A percentile compares a stretch with the other conserved stretches of the same genome.
Conservation (phyloP, 192 early-diverging fungal species). For the Coemansia sp. region DNA sequence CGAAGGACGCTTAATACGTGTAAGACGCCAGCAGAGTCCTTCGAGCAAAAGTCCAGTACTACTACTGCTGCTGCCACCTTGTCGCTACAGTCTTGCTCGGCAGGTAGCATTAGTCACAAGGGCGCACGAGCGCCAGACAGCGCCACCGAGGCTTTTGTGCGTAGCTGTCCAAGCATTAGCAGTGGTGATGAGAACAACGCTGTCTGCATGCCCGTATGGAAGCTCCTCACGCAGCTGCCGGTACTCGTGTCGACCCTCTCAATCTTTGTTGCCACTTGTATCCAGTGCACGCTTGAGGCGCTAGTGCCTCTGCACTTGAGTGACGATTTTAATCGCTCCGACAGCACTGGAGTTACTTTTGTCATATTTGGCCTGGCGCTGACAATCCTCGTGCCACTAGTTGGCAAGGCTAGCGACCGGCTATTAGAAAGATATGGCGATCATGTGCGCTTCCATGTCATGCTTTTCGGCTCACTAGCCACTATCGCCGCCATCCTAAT, state of each 20-base stretch:
- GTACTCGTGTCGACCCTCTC: constrained; percentile 22
- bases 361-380: constrained; percentile 28
- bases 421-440: constrained; percentile 20
- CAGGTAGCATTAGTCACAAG: neutral
- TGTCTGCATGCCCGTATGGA: constrained; percentile 16
- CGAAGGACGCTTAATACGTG: neutral
- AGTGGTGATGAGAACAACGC: neutral
- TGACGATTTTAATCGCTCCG: constrained; percentile 13
- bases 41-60: neutral
- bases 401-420: constrained; percentile 21
- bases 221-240: constrained; percentile 10
- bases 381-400: constrained; percentile 15
- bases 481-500: constrained; percentile 8
- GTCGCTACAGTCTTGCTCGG: neutral
- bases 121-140: neutral
- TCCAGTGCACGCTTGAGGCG: constrained; percentile 31
- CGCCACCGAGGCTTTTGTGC: neutral
- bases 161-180: neutral
- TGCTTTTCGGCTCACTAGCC: constrained; percentile 18
- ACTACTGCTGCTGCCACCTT: neutral
- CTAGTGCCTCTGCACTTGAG: constrained; percentile 28
- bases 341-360: constrained; percentile 21
- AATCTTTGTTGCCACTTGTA: constrained; percentile 18
- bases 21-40: neutral
- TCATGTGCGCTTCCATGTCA: constrained; percentile 24